Evolutionary conservation across 768 basidiomycete genomes (phyloP), one percentile per base, ranked within the genome.

Genomic region (Suillus subaureus): DNA sequence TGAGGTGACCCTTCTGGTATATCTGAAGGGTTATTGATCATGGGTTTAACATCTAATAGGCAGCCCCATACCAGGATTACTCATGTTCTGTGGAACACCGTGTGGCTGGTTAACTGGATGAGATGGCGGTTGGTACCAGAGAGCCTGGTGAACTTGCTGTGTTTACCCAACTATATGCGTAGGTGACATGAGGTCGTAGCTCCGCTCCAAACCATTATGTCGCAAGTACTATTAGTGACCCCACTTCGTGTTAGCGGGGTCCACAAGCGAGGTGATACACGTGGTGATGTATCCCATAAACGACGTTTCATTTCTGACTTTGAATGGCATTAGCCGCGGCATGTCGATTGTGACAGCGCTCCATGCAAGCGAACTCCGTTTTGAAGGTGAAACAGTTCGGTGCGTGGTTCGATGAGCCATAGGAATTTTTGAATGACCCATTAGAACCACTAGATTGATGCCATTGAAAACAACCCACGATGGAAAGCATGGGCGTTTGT

Each of bases 1-100:
- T 33, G 1, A 6, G 33, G 33, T 33, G 6, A 33, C 33, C 33
- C 33, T 33, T 33, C 33, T 33, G 33, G 33, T 6, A 33, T 33
- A 33, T 0, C 33, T 33, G 33, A 33, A 33, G 33, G 33, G 33
- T 33, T 33, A 33, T 33, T 33, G 33, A 33, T 33, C 33, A 33
- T 33, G 33, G 33, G 6, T 6, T 33, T 33, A 5, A 33, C 33
- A 33, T 33, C 4, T 1, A 6, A 81, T 76, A 0, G 62, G 72
- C 52, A 79, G 73, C 21, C 72, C 72, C 74, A 79, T 78, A 28
- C 69, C 67, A 42, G 74, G 71, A 40, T 79, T 79, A 13, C 23
- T 63, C 21, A 47, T 66, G 71, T 79, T 79, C 7, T 54, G 68
- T 8, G 69, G 69, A 12, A 74, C 75, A 57, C 77, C 71, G 51